Base-by-base conservation (phyloP, 2,329 filamentous ascomycete species). In the Knufia petricola region DNA sequence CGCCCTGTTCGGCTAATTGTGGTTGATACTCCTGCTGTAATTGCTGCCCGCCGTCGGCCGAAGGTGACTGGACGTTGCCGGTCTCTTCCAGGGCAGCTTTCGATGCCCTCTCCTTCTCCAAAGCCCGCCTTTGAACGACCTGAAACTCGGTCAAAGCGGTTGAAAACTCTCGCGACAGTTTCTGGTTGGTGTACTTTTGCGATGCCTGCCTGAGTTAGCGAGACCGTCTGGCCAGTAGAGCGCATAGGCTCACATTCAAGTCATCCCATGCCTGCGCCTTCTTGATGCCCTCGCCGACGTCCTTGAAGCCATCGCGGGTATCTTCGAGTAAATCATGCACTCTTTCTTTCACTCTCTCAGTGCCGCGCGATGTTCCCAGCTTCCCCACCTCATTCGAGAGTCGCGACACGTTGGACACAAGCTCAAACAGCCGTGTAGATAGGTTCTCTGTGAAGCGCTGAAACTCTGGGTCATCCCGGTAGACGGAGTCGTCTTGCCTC, bases 121-220 rank as follows among this genome's bases (percentile, higher is more conserved):
- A 77, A 8, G 90, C 89, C 57, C 81, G 79, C 52, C 88, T 81
- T 68, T 96, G 92, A n/a, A 96, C 79, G 48, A 76, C 76, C 69
- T 96, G 90, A 68, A 98, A 98, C 60, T 95, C 89, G 58, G 83
- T 80, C 50, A 96, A 79, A 42, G 86, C 85, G 30, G 85, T 78
- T 63, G 89, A 85, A 72, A 96, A 95, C 65, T 96, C 89, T 62
- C 87, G 85, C 53, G 87, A 90, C 28, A 98, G 77, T 66, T 96
- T 96, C 59, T 90, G 86, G 62, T 95, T 90, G 19, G 88, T 92
- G 72, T 94, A 96, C 68, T 90, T 94, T 73, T 98, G 92, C 48
- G 87, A 85, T 52, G 90, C 87, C 87, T 95, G 52, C 8, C 6
- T 7, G 2, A 26, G 37, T 58, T 38, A 57, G 53, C 36, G 15